A percentile compares a stretch with the other conserved stretches of the same genome.
phyloP scores from a whole-genome alignment of 805 yeast genomes.

The Teunomyces panamensis region DNA sequence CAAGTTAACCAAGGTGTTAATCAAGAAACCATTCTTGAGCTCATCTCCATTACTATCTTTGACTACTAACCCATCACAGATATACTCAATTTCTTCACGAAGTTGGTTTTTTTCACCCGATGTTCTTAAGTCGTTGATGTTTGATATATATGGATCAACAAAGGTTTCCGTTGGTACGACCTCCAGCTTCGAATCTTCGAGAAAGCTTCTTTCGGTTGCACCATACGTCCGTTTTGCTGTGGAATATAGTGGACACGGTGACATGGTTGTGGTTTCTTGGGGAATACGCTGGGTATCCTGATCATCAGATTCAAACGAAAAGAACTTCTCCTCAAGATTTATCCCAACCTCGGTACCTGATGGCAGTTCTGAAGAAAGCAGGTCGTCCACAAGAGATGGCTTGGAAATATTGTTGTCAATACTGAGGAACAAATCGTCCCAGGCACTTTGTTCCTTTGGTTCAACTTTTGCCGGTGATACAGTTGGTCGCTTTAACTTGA shows the following conservation, averaged over 20 bases:
- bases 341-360: background rate
- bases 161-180: background rate
- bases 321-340: background rate
- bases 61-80: conserved; percentile 17
- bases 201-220: background rate
- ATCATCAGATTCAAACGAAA: background rate
- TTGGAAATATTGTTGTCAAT: background rate
- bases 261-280: background rate
- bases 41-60: background rate
- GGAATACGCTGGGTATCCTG: background rate
- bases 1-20: background rate
- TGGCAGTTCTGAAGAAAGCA: background rate
- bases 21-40: background rate
- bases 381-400: background rate
- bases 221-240: background rate
- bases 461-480: conserved; percentile 3
- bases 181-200: background rate
- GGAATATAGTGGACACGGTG: background rate
- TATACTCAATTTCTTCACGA: conserved; percentile 14
- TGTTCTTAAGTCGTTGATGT: conserved; percentile 18
- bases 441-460: conserved; percentile 5
- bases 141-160: conserved; percentile 5
- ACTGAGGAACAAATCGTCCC: conserved; percentile 1
- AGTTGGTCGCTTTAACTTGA: background rate
- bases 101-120: conserved; percentile 9